Evolutionary conservation across 352 stramenopile genomes (phyloP), one percentile per base, ranked within the genome.

Genomic region (Synura sp.): DNA sequence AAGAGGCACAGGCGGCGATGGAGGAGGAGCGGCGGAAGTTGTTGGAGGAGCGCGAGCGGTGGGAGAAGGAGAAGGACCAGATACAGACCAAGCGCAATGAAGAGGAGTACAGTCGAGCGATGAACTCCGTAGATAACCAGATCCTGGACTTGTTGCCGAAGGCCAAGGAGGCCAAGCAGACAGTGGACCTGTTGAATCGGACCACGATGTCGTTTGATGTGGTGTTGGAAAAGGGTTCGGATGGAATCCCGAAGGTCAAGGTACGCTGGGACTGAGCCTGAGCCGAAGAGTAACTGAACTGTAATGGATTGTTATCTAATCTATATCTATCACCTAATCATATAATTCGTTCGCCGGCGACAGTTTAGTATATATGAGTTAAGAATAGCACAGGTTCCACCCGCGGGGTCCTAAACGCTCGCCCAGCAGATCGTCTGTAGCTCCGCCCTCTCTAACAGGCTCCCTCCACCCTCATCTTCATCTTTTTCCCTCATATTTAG

Each of bases 181-280:
- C 96, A 79, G 91, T 95, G 35, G 88, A 91, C 67, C 83, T 91
- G 1, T 80, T 97, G 57, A 94, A 95, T 78, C 88, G 92, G 7
- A 90, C 94, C 70, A 89, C 93, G 49, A 81, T 97, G 35, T 93
- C 89, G 49, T 97, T 95, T 63, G 92, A 97, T 80, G 92, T 93
- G 0, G 90, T 90, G 0, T 79, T 96, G 17, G 90, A 96, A 73
- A 91, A 89, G 59, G 86, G 82, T 15, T 85, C 85, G 0, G 81
- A 82, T 42, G 77, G 82, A 31, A 91, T 92, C 75, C 90, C 90
- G 1, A 91, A 91, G 57, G 89, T 94, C 78, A 95, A 94, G 79
- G 88, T 95, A 80, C 93, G n/a, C n/a, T n/a, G n/a, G n/a, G n/a
- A n/a, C n/a, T n/a, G n/a, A n/a, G n/a, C n/a, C n/a, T n/a, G n/a